Conservation (phyloP, 2,329 filamentous ascomycete genomes). For the Beauveria bassiana region DNA sequence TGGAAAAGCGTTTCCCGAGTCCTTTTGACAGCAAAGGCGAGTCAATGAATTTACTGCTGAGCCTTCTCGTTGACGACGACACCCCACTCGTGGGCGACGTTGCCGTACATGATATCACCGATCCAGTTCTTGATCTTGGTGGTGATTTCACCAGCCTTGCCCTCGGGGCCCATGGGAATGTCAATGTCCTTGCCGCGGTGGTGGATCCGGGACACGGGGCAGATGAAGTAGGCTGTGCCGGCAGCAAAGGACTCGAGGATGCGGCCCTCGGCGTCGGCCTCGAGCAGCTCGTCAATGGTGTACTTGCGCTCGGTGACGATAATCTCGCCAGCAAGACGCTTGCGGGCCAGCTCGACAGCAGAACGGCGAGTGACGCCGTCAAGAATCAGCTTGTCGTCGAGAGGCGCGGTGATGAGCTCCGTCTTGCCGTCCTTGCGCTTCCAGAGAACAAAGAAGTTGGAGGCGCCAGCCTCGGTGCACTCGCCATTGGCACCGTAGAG, state of each 20-base stretch:
- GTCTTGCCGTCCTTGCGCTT: constrained; percentile 42
- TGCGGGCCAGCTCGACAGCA: constrained; percentile 63
- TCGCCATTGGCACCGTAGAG: constrained; percentile 69
- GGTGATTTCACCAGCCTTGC: constrained; percentile 46
- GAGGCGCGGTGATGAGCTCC: constrained; percentile 71
- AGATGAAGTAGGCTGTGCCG: constrained; percentile 76
- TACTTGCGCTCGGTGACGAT: constrained; percentile 78
- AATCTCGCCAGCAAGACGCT: constrained; percentile 50
- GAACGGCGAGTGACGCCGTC: constrained; percentile 83
- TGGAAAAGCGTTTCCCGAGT: background rate
- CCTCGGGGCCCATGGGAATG: constrained; percentile 51
- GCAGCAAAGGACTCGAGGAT: constrained; percentile 79
- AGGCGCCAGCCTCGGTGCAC: constrained; percentile 86
- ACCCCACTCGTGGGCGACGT: constrained; percentile 60
- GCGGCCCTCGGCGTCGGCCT: constrained; percentile 66
- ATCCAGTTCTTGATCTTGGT: constrained; percentile 58
- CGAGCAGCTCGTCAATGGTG: constrained; percentile 68
- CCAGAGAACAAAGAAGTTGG: constrained; percentile 88
- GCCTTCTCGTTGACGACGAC: constrained; percentile 56
- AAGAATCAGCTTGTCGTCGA: constrained; percentile 77
- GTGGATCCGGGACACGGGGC: constrained; percentile 59
- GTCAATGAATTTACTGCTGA: constrained; percentile 21
- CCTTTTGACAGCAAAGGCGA: background rate
- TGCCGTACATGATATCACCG: constrained; percentile 67
- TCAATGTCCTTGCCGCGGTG: constrained; percentile 57